These are phyloP conservation scores for Hordeum marinum DNA, from an alignment of 176 grass and related monocot species.

Conservation along the genomic window DNA sequence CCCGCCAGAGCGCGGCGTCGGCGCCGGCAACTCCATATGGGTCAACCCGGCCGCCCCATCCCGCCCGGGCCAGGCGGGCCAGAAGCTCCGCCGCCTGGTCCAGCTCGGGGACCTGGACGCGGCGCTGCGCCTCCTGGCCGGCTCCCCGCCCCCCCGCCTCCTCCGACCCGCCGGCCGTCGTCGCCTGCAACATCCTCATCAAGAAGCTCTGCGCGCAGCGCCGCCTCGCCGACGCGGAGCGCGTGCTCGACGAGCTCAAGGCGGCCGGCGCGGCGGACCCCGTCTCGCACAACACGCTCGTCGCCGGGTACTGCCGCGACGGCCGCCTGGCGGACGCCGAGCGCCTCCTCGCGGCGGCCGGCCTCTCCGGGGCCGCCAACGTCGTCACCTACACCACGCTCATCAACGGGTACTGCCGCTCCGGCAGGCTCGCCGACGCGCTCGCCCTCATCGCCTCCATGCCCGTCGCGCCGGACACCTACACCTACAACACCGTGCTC, in stretches of 20 bases:
- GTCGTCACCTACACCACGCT: slow-evolving; percentile 39
- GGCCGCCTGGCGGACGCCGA: slow-evolving; percentile 32
- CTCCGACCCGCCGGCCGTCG: slow-evolving; percentile 17
- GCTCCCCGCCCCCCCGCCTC: not conserved
- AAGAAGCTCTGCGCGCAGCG: slow-evolving; percentile 34
- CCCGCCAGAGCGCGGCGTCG: not conserved
- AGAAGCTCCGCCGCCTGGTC: slow-evolving; percentile 35
- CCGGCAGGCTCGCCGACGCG: slow-evolving; percentile 25
- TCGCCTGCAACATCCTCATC: slow-evolving; percentile 40
- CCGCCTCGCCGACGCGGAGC: slow-evolving; percentile 30
- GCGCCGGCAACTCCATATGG: slow-evolving; percentile 2
- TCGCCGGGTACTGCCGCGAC: slow-evolving; percentile 43
- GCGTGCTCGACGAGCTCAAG: slow-evolving; percentile 34
- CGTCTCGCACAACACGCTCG: slow-evolving; percentile 52
- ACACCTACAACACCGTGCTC: slow-evolving; percentile 52
- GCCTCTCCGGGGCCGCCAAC: slow-evolving; percentile 14
- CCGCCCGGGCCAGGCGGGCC: not conserved
- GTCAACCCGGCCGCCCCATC: slow-evolving; percentile 27
- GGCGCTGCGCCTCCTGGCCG: slow-evolving; percentile 32
- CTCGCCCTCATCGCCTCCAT: slow-evolving; percentile 40
- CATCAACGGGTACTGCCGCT: slow-evolving; percentile 39
- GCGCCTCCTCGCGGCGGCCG: slow-evolving; percentile 25
- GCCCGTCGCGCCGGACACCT: slow-evolving; percentile 35
- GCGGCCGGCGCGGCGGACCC: slow-evolving; percentile 26
- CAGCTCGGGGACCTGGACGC: slow-evolving; percentile 40